Base-by-base conservation (phyloP, 441 rosid genomes). In the Raphanus hybrid region DNA sequence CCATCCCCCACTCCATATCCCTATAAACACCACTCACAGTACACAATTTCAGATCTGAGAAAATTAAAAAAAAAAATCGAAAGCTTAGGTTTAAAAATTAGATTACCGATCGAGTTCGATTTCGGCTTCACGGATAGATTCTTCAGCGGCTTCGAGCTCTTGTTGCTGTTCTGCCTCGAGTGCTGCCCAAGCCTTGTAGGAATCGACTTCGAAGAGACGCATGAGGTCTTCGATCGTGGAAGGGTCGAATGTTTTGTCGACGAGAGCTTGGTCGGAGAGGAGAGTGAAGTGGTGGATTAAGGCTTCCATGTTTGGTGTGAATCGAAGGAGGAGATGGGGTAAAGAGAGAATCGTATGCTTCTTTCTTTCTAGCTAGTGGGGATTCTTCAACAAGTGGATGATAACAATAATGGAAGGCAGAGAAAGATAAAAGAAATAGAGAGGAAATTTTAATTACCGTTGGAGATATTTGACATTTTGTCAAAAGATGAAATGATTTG, bases 101-200 rank as follows among this genome's bases (percentile, higher is more conserved):
- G 16, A 4, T 5, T 64, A 79, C 79, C 92, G 87, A 27, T 91
- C 93, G 16, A 92, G 90, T 73, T 90, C 83, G 0, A 67, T 78
- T 82, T 92, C 97, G 0, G 97, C 97, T 71, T 79, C 57, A 5
- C 69, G 73, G 78, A 85, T 15, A 18, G 82, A 83, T 1, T 4
- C 52, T 75, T 90, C 88, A 2, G 97, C 88, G 1, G 84, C 80
- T 70, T 80, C 29, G n/a, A 73, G 85, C 54, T 89, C 88, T 4
- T 37, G 73, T 23, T 83, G 84, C 2, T 82, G 87, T 0, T 89
- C 86, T 3, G 87, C 80, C 48, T 85, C 97, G 74, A 85, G 67
- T 0, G 91, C 91, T 1, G 96, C 96, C 98, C 99, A 94, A 12
- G 93, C 83, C 16, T 75, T 91, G 92, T 89, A 91, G 3, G 97